Evolutionary conservation across 1,284 basidiomycete genomes (phyloP).

Genomic region (Hypsizygus ulmarius): DNA sequence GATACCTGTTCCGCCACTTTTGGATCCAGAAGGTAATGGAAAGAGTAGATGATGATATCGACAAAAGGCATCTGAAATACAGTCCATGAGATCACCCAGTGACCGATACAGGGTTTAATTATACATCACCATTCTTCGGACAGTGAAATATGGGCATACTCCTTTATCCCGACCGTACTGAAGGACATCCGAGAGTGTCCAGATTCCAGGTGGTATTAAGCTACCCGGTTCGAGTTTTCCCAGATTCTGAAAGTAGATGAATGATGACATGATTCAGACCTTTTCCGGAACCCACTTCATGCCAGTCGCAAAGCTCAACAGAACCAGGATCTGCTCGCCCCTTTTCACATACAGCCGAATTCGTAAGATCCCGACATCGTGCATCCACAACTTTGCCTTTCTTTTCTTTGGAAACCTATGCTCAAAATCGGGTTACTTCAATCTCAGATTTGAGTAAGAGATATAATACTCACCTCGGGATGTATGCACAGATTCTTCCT

Average conservation of each 20-base stretch:
- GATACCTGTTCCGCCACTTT: conserved; percentile 99
- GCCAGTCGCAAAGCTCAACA: conserved; percentile 91
- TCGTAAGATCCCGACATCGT: conserved; percentile 93
- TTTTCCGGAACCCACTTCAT: conserved; percentile 67
- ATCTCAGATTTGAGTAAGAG: background rate
- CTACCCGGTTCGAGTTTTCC: conserved; percentile 80
- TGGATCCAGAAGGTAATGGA: conserved; percentile 98
- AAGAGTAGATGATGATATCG: conserved; percentile 97
- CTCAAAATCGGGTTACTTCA: conserved; percentile 1
- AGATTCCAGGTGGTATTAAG: conserved; percentile 86
- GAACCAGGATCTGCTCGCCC: conserved; percentile 88
- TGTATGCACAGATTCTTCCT: conserved; percentile 97
- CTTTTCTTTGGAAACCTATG: conserved; percentile 91
- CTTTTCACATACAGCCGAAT: conserved; percentile 81
- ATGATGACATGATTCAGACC: conserved; percentile 3
- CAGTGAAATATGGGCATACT: conserved; percentile 95
- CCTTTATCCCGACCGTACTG: conserved; percentile 85
- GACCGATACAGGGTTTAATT: background rate
- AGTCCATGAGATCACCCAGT: conserved; percentile 11
- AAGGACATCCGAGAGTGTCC: conserved; percentile 93
- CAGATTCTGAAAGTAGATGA: conserved; percentile 32
- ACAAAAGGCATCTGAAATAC: conserved; percentile 84
- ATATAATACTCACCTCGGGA: conserved; percentile 69
- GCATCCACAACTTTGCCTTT: conserved; percentile 98
- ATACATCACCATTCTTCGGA: conserved; percentile 85